Conservation (phyloP, 768 basidiomycete genomes). For the Podaxis rugospora region DNA sequence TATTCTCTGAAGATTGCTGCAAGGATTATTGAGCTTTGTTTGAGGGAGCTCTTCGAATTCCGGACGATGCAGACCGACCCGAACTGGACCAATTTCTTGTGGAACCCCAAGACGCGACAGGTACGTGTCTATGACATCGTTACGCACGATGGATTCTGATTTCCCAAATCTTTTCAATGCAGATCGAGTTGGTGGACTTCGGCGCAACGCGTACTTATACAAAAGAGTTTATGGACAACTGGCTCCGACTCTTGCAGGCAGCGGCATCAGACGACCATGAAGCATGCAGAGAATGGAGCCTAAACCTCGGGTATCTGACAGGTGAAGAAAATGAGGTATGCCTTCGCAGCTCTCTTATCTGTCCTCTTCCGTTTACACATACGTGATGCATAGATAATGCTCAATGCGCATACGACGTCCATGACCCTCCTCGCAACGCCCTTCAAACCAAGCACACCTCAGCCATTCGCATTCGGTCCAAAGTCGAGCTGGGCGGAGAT, state of each 20-base stretch:
- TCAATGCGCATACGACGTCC: slow-evolving; percentile 80
- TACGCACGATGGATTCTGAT: background rate
- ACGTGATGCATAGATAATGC: slow-evolving; percentile 55
- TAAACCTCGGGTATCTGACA: slow-evolving; percentile 85
- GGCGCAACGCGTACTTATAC: slow-evolving; percentile 90
- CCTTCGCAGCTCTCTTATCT: background rate
- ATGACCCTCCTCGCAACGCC: slow-evolving; percentile 84
- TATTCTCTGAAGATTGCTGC: slow-evolving; percentile 64
- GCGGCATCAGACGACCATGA: slow-evolving; percentile 66
- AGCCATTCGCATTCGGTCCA: slow-evolving; percentile 78
- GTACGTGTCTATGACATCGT: slow-evolving; percentile 25
- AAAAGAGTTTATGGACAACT: slow-evolving; percentile 82
- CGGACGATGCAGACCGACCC: slow-evolving; percentile 97
- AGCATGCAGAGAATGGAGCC: slow-evolving; percentile 67
- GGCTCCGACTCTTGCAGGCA: slow-evolving; percentile 80
- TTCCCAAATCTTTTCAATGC: background rate
- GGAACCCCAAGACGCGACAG: slow-evolving; percentile 63
- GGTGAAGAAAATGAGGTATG: slow-evolving; percentile 80
- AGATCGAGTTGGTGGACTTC: slow-evolving; percentile 92
- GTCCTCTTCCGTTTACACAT: background rate
- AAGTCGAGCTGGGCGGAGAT: slow-evolving; percentile 63
- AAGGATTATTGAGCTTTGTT: slow-evolving; percentile 77
- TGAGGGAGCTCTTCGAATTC: slow-evolving; percentile 89
- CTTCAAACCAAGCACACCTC: slow-evolving; percentile 59
- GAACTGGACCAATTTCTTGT: slow-evolving; percentile 97